Evolutionary conservation across 306 rosid species (phyloP).

Genomic region (Cicer arietinum): DNA sequence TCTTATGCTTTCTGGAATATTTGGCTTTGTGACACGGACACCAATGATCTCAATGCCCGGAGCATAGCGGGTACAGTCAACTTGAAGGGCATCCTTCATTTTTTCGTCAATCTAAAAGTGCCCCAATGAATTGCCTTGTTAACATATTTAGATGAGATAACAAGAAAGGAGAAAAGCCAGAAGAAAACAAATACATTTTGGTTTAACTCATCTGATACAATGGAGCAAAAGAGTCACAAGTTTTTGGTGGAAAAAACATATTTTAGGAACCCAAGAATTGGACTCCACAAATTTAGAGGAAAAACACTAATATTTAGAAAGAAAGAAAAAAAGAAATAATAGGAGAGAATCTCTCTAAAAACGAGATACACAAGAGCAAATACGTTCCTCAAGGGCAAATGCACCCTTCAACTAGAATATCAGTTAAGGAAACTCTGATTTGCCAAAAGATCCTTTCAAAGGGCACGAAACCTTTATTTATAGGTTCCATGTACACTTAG

Average conservation of each 20-base stretch:
- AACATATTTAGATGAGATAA: not conserved
- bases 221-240: conserved; percentile 27
- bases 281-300: too few relatives aligned
- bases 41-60: conserved; percentile 88
- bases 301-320: too few relatives aligned
- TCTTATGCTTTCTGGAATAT: conserved; percentile 78
- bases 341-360: too few relatives aligned
- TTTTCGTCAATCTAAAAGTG: conserved; percentile 83
- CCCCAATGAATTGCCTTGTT: conserved; percentile 5
- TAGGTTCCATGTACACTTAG: too few relatives aligned
- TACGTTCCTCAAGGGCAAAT: too few relatives aligned
- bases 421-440: too few relatives aligned
- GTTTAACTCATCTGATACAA: conserved; percentile 1
- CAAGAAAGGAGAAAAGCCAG: conserved; percentile 17
- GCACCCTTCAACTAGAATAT: too few relatives aligned
- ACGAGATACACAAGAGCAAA: too few relatives aligned
- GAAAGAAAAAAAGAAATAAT: too few relatives aligned
- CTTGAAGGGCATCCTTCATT: conserved; percentile 98
- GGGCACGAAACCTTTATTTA: too few relatives aligned
- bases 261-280: too few relatives aligned
- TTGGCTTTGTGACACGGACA: conserved; percentile 90
- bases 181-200: conserved; percentile 21
- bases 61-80: conserved; percentile 89
- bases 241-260: not conserved
- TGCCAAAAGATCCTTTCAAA: too few relatives aligned